Conservation (phyloP, 192 early-diverging fungal genomes). For the Rhizoclosmatium sp. region DNA sequence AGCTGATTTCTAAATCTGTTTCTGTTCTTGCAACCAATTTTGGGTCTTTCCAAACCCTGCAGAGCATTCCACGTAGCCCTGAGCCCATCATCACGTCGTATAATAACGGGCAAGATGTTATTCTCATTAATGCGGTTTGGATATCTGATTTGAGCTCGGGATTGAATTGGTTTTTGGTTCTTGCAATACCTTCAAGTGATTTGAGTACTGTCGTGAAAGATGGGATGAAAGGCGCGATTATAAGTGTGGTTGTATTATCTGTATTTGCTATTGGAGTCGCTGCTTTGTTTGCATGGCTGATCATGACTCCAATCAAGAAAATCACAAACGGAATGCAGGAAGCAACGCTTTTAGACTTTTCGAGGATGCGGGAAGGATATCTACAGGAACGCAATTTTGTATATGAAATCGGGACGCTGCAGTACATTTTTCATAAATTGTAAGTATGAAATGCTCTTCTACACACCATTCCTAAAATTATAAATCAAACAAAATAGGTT, state of each 20-base stretch:
- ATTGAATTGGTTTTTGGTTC: conserved; percentile 14
- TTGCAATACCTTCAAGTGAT: conserved; percentile 6
- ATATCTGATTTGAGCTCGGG: conserved; percentile 1
- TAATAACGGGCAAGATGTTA: too few relatives aligned
- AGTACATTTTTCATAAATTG: neutral
- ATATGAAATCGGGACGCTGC: neutral
- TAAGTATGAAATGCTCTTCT: neutral
- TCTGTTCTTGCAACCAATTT: neutral
- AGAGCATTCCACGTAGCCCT: neutral
- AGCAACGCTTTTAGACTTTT: too few relatives aligned
- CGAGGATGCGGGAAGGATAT: too few relatives aligned
- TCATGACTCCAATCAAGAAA: neutral
- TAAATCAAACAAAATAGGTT: too few relatives aligned
- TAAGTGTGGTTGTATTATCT: neutral
- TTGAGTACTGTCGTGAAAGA: neutral
- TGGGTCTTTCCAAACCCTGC: neutral
- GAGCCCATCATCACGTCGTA: too few relatives aligned
- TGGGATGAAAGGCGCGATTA: neutral
- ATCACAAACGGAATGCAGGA: too few relatives aligned
- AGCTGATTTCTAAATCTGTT: neutral
- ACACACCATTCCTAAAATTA: too few relatives aligned
- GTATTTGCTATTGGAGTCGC: neutral
- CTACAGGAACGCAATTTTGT: too few relatives aligned
- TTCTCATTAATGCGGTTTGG: neutral
- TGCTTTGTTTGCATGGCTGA: neutral